Evolutionary conservation across 768 basidiomycete genomes (phyloP), one percentile per base, ranked within the genome.

Genomic region (Tylopilus plumbeoviolaceoides): DNA sequence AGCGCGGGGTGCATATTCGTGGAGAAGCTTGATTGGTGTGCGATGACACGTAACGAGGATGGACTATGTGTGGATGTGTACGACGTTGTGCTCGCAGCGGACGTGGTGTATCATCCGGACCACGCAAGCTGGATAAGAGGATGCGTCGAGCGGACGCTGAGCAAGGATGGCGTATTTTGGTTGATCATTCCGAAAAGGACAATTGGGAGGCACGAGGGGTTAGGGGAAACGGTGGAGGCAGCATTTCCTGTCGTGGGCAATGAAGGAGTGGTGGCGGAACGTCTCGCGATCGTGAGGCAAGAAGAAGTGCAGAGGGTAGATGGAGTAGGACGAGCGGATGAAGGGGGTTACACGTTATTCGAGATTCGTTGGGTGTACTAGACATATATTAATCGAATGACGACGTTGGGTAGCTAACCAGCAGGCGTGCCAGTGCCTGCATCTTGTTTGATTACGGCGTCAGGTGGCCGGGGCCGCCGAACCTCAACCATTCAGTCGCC

Each of bases 71-170:
- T 5, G n/a, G 59, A 35, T 2, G 5, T 20, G 3, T 90, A 87
- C 69, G 83, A 91, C 50, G 62, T 89, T 21, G 77, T 93, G 30
- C 72, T 93, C 36, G 91, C 84, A 0, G 89, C 91, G 30, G 89
- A 93, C 59, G 83, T 91, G 48, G 75, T 91, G 9, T 92, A 92
- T 67, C 78, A 89, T 55, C 79, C 82, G 0, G 68, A 75, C 17
- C 89, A 91, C 63, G 84, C 87, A 3, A 53, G 65, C 10, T 89
- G 84, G 85, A 86, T 92, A 61, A 78, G 78, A 47, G 63, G 60
- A 4, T 88, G 87, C 48, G 82, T 85, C 20, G 75, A 76, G 60
- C 68, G 62, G 33, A 70, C 82, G 41, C 74, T 91, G 36, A 59
- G 52, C 28, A 50, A 46, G 46, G 55, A 59, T 28, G 82, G 83